Base-by-base conservation (phyloP, 441 rosid genomes). In the Populus hybrid region DNA sequence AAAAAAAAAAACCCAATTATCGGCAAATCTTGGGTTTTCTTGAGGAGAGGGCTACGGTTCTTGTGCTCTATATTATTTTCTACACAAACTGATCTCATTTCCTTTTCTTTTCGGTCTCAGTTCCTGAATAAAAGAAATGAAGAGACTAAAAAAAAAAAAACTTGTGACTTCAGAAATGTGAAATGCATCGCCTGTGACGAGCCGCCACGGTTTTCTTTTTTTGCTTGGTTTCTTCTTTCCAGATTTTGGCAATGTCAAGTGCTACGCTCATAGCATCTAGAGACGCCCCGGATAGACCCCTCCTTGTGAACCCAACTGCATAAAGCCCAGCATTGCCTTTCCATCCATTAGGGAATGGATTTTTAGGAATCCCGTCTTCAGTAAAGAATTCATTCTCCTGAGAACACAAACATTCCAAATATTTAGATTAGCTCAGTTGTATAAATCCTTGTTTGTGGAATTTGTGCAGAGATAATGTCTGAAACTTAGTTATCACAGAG, bases 221-320 rank as follows among this genome's bases (percentile, higher is more conserved):
- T 82, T 87, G 92, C 79, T 80, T 91, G 4, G 95, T 87, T 79
- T 90, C 98, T 79, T 90, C 90, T 77, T 90, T 94, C 97, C 98
- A 94, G 72, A 74, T 77, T 70, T 71, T 86, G 57, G 92, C 87
- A 61, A 92, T 87, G 70, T 92, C 95, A 71, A 75, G 81, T 63
- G 92, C 89, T 21, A 90, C 92, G 81, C 87, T 87, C 30, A 80
- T 70, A 0, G 98, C 93, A 74, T 92, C 95, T 3, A 86, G 64
- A 35, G 96, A 89, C 57, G 93, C 94, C 32, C 97, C 98, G 3
- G 89, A 82, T 18, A 94, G 80, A 0, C 94, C 96, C 86, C 84
- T 94, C 81, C 87, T 85, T 20, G 96, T 89, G 85, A 92, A 94
- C 75, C 97, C 97, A 4, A 91, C 97, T 59, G 98, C 97, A 77